These are phyloP conservation scores for Pezicula radicicola DNA, from an alignment of 2,329 filamentous ascomycete species.

Conservation along the genomic window DNA sequence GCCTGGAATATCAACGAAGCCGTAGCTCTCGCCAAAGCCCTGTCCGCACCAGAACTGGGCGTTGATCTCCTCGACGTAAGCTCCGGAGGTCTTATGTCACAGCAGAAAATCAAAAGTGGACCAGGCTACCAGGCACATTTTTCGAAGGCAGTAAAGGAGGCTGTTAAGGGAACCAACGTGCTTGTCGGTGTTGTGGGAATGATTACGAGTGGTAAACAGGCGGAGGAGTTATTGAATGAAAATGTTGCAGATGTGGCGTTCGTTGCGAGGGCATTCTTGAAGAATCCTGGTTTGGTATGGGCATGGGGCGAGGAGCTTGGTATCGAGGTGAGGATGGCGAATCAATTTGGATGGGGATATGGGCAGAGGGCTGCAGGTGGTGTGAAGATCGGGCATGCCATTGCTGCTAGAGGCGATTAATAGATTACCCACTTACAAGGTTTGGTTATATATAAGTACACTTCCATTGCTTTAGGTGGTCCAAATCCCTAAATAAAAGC, in stretches of 20 bases:
- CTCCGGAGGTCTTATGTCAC: conserved; percentile 59
- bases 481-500: too few relatives aligned
- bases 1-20: conserved; percentile 68
- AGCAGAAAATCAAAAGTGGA: conserved; percentile 52
- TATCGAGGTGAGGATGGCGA: conserved; percentile 39
- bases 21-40: conserved; percentile 51
- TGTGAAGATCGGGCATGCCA: conserved; percentile 1
- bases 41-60: conserved; percentile 60
- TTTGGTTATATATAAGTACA: too few relatives aligned
- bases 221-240: conserved; percentile 43
- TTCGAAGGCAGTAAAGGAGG: conserved; percentile 64
- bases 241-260: conserved; percentile 44
- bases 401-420: conserved; percentile 4
- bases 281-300: conserved; percentile 53
- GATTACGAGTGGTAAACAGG: conserved; percentile 39
- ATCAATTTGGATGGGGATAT: conserved; percentile 52
- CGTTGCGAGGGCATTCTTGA: conserved; percentile 50
- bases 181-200: conserved; percentile 42
- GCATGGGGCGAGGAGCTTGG: conserved; percentile 50
- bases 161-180: conserved; percentile 45
- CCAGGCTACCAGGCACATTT: conserved; percentile 70
- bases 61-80: conserved; percentile 73
- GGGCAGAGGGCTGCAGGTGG: conserved; percentile 7
- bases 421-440: too few relatives aligned
- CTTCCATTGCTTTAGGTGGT: too few relatives aligned